Base-by-base conservation (phyloP, 768 basidiomycete genomes). In the Leccinum uliginosum region DNA sequence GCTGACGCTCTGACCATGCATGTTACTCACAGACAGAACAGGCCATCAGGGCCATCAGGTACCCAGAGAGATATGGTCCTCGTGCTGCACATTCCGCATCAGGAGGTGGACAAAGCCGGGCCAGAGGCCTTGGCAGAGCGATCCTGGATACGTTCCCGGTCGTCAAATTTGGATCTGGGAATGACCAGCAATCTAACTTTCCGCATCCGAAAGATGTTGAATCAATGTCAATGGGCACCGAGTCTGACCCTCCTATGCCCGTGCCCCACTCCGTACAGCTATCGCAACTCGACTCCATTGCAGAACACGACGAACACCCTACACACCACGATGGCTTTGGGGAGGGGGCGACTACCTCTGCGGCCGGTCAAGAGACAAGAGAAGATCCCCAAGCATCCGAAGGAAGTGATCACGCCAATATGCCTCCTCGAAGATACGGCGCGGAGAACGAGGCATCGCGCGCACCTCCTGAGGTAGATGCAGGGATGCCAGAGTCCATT, bases 121-220 rank as follows among this genome's bases (percentile, higher is more conserved):
- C 92, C 0, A 76, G 83, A n/a, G 94, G 94, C 7, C 78, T 98
- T 51, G 89, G 91, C 2, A 85, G 91, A 19, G 96, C 96, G 19
- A 94, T 98, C 56, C 77, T 98, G 54, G 95, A 98, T 63, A 97
- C 94, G 3, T 98, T 98, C 75, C 94, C 95, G 4, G 75, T 97
- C 59, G 86, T 96, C 73, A 93, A 93, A 70, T 98, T 94, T 64
- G 83, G 84, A 6, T 69, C 65, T 29, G 59, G 59, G 7, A 55
- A 62, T 47, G 60, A 53, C 51, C 62, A 19, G 32, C 59, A 56
- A 17, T 32, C 56, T 24, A 35, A 54, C 35, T 55, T 57, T 32
- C 45, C 63, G 26, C 52, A 30, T 11, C 24, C 58, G 32, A 76
- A 74, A 59, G 75, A 78, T 59, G 35, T 71, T 29, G 76, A 76